These are phyloP conservation scores for Guillardia theta DNA, from an alignment of 78 protist genomes.

Conservation along the genomic window DNA sequence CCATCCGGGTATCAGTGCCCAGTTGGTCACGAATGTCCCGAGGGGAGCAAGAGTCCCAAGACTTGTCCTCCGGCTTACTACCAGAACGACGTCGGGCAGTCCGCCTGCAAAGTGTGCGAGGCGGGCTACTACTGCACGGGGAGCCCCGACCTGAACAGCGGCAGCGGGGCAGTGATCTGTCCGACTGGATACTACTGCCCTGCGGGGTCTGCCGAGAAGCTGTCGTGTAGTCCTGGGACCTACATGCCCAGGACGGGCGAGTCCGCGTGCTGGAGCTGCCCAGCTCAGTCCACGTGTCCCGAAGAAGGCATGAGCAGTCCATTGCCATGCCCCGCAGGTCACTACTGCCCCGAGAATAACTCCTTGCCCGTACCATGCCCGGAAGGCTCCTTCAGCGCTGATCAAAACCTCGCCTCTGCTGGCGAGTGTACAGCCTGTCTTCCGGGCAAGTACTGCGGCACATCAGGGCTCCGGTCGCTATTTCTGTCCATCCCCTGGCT, in stretches of 20 bases:
- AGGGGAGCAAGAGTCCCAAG: not conserved
- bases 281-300: no score
- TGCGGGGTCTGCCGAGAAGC: no score
- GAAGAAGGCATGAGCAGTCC: no score
- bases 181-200: constrained; percentile 61
- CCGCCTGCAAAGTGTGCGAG: constrained; percentile 10
- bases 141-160: no score
- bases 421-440: no score
- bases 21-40: not conserved
- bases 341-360: constrained; percentile 49
- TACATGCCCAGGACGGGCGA: no score
- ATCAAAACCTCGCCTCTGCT: no score
- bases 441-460: no score
- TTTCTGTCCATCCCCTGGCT: no score
- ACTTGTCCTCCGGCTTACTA: constrained; percentile 15
- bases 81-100: not conserved
- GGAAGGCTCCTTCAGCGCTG: constrained; percentile 36
- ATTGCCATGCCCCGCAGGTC: constrained; percentile 54
- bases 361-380: constrained; percentile 51
- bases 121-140: constrained; percentile 29
- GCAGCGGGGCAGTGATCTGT: not conserved
- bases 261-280: no score
- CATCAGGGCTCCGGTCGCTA: no score
- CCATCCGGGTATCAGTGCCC: not conserved
- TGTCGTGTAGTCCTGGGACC: no score